Evolutionary conservation across 1,284 basidiomycete species (phyloP).

Genomic region (Ustilago nuda): DNA sequence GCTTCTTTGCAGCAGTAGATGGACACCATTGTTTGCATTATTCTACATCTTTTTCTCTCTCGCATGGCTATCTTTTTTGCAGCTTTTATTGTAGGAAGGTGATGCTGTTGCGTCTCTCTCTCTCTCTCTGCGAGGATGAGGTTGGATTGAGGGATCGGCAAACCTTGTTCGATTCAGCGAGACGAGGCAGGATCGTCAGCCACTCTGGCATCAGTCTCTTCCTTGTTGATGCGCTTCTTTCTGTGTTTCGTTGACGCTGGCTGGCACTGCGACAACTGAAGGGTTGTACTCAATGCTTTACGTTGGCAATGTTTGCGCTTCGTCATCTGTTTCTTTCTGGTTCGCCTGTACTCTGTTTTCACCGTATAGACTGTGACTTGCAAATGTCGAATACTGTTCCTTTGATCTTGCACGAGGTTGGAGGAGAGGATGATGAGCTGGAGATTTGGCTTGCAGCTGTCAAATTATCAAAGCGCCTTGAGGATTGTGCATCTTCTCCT

Average conservation of each 20-base stretch:
- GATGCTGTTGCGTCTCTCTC: no score
- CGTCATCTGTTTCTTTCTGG: constrained; percentile 8
- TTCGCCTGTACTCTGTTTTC: constrained; percentile 17
- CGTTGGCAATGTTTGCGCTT: neutral
- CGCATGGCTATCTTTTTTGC: neutral
- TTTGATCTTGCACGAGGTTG: neutral
- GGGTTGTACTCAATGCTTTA: constrained; percentile 23
- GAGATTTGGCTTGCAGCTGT: neutral
- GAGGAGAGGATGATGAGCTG: no score
- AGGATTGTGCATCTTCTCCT: neutral
- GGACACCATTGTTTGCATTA: neutral
- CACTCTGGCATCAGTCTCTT: neutral
- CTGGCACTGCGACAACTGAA: constrained; percentile 23
- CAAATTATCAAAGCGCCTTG: neutral
- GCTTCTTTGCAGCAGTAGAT: constrained; percentile 36
- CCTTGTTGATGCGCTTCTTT: neutral
- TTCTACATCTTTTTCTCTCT: neutral
- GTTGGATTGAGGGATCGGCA: constrained; percentile 44
- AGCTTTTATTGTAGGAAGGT: neutral
- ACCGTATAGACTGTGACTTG: constrained; percentile 47
- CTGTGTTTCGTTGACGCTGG: neutral
- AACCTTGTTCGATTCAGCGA: neutral
- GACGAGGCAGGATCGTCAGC: neutral
- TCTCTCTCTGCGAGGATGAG: neutral
- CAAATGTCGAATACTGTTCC: constrained; percentile 3